Base-by-base conservation (phyloP, 257 asterid genomes). In the Echium plantagineum region DNA sequence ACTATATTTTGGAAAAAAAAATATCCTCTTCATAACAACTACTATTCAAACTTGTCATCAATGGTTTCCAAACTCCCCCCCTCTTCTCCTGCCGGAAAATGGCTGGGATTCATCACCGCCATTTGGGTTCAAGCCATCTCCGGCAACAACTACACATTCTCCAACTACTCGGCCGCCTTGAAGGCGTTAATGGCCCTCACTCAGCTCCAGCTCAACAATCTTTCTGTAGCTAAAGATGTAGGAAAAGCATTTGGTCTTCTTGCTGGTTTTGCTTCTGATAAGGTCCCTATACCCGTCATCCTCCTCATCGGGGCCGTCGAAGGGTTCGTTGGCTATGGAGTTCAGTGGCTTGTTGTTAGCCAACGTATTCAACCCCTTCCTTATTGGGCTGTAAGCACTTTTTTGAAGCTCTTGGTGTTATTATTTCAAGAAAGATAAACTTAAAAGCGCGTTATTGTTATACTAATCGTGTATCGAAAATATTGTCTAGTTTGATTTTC, bases 51-150 rank as follows among this genome's bases (percentile, higher is more conserved):
- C 26, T 24, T 24, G 2, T 42, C 49, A 10, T 42, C 16, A 9
- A 89, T 89, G 97, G 82, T 75, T 1, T 42, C 73, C 21, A 38
- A 65, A 38, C 53, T 72, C 24, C 78, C 91, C 21, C 83, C 94
- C 63, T 72, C 80, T 0, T 72, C 97, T 0, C 83, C 95, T 20
- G 84, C 84, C 77, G 94, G 89, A 0, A 90, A 90, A 72, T 90
- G 97, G 97, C 73, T 90, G 47, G 97, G 97, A 0, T 80, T 90
- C 28, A 83, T 90, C 19, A 74, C 95, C 20, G 99, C 99, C 69
- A 83, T 93, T 2, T 93, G 99, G 99, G 99, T 93, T n/a, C 99
- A 93, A 64, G 79, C 99, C 6, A 89, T 93, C 22, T 86, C 99
- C 53, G 99, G 99, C 46, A 89, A 93, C 77, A 93, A 93, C 19